These are phyloP conservation scores for Fusarium drepaniforme DNA, from an alignment of 2,329 filamentous ascomycete species.

Conservation along the genomic window DNA sequence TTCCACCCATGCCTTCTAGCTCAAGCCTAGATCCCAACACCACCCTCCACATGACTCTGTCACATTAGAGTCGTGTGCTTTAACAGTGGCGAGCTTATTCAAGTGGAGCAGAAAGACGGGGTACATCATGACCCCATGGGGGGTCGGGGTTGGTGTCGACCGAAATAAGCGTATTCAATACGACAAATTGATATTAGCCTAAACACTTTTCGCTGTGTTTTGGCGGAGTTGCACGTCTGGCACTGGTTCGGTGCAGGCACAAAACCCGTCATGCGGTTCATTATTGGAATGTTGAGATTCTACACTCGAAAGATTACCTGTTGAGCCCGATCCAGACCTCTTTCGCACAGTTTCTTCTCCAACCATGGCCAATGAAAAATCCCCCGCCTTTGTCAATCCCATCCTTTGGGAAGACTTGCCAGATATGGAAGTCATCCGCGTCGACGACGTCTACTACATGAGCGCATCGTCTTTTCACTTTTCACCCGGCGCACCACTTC, in stretches of 20 bases:
- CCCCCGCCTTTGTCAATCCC: constrained; percentile 53
- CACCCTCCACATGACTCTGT: neutral
- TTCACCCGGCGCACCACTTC: constrained; percentile 67
- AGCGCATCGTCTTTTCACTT: constrained; percentile 68
- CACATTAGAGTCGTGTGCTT: neutral
- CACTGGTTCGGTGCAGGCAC: neutral
- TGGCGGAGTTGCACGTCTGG: neutral
- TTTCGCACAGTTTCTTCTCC: neutral
- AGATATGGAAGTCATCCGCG: constrained; percentile 65
- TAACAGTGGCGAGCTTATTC: neutral
- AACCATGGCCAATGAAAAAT: neutral
- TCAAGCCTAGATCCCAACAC: neutral
- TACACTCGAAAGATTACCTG: neutral
- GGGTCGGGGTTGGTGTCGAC: neutral
- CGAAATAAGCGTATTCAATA: neutral
- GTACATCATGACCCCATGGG: neutral
- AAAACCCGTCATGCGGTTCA: neutral
- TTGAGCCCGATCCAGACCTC: neutral
- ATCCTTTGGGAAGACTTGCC: constrained; percentile 67
- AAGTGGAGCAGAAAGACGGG: neutral
- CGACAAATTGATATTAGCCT: neutral
- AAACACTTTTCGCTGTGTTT: neutral
- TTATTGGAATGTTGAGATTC: neutral
- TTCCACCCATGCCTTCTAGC: neutral
- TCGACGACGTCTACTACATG: constrained; percentile 64